Evolutionary conservation across 208 protist species (phyloP), one percentile per base, ranked within the genome.

Genomic region (Wallacemonas collosoma): DNA sequence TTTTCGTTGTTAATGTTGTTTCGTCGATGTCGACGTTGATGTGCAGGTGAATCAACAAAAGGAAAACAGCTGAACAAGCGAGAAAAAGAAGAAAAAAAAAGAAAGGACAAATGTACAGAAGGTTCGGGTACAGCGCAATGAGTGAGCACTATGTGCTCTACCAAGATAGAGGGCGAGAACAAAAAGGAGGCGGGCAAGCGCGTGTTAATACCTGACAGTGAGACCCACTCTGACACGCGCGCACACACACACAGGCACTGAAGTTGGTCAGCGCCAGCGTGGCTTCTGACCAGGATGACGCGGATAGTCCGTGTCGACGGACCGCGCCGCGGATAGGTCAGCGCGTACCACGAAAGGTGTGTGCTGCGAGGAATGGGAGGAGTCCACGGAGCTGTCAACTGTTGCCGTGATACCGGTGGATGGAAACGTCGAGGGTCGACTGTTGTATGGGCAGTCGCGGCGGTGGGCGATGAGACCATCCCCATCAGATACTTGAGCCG

Each of bases 331-430:
- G 17, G 50, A 44, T 5, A 71, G 79, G 54, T 93, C 80, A 0
- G 76, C 88, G 48, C 81, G 83, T 17, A 95, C 88, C 1, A 93
- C 81, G 77, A 92, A 95, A 5, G 90, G 90, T 5, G 76, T 65
- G 40, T 84, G 80, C 38, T 76, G 60, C 47, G 61, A 65, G 12
- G 60, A 65, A 8, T 50, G 60, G 4, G 60, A 65, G 6, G 60
- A 65, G 40, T 44, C 60, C 3, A 50, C 40, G 3, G 60, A 65
- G n/a, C 41, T 36, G 40, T 65, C 26, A 17, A 17, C 60, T 7
- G 8, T n/a, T 7, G 39, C 38, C 57, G 26, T 39, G 36, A n/a
- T 9, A 38, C 36, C 6, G 36, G 5, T n/a, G 14, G 26, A 9
- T 5, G 51, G 51, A 5, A 6, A 9, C 12, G 51, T 56, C 51